Evolutionary conservation across 164 flowering plant genomes (phyloP).

Genomic region (Nymphaea colorata): DNA sequence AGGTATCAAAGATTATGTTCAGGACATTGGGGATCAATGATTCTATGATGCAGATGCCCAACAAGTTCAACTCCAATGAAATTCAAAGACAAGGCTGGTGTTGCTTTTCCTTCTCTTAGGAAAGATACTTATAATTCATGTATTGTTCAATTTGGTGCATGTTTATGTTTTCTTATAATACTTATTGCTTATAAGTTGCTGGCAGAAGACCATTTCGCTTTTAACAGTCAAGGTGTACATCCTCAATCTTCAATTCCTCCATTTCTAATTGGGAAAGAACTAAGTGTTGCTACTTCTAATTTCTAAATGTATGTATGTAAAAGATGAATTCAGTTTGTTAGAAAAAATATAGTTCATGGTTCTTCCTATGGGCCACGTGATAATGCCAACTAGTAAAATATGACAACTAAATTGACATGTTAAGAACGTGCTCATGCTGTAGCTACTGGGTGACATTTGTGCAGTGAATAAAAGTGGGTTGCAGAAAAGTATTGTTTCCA

Average conservation of each 20-base stretch:
- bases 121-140: background rate
- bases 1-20: constrained; percentile 65
- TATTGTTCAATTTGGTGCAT: background rate
- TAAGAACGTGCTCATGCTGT: too few relatives aligned
- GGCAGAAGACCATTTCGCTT: constrained; percentile 44
- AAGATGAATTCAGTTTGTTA: too few relatives aligned
- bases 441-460: too few relatives aligned
- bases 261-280: constrained; percentile 63
- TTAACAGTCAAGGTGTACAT: constrained; percentile 68
- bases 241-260: constrained; percentile 62
- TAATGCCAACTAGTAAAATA: too few relatives aligned
- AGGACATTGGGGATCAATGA: constrained; percentile 63
- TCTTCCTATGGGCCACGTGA: too few relatives aligned
- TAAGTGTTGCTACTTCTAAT: constrained; percentile 13
- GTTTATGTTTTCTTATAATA: background rate
- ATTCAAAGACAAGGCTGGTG: constrained; percentile 66
- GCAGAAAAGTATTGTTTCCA: too few relatives aligned
- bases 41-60: constrained; percentile 36
- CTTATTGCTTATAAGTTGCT: constrained; percentile 11
- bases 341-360: too few relatives aligned
- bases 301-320: too few relatives aligned
- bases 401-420: too few relatives aligned
- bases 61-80: constrained; percentile 46
- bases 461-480: too few relatives aligned
- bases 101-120: constrained; percentile 6